Conservation (phyloP, 768 basidiomycete genomes). For the Hirschioporus abietinus region DNA sequence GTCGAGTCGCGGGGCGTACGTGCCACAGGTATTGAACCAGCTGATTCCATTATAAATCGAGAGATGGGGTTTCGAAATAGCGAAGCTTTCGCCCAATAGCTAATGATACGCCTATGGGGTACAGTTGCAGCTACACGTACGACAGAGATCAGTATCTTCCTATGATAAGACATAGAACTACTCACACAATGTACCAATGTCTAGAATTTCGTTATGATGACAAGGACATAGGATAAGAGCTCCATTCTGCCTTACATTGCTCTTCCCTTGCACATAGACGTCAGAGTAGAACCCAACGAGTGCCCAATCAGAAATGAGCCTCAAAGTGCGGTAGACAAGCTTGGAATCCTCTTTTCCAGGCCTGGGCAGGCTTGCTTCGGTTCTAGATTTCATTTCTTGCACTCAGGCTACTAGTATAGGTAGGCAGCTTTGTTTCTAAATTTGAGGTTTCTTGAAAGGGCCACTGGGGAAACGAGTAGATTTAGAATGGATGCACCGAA, state of each 20-base stretch:
- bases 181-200: conserved; percentile 43
- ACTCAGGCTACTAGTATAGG: no score
- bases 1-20: conserved; percentile 50
- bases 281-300: conserved; percentile 58
- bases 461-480: no score
- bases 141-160: not conserved
- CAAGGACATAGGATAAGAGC: conserved; percentile 57
- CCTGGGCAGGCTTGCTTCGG: no score
- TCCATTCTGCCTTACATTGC: conserved; percentile 51
- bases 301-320: conserved; percentile 56
- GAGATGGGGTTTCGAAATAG: conserved; percentile 57
- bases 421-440: no score
- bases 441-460: no score
- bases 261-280: conserved; percentile 48
- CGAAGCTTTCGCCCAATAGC: conserved; percentile 67
- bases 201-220: conserved; percentile 69
- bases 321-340: conserved; percentile 53
- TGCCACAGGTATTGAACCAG: conserved; percentile 69
- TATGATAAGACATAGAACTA: not conserved
- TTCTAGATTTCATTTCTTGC: no score
- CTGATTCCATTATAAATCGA: conserved; percentile 47
- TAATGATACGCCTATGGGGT: conserved; percentile 51
- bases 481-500: no score
- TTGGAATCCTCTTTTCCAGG: conserved; percentile 21
- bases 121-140: conserved; percentile 42